Conservation (phyloP, 2,329 filamentous ascomycete genomes). For the Claviceps arundinis region DNA sequence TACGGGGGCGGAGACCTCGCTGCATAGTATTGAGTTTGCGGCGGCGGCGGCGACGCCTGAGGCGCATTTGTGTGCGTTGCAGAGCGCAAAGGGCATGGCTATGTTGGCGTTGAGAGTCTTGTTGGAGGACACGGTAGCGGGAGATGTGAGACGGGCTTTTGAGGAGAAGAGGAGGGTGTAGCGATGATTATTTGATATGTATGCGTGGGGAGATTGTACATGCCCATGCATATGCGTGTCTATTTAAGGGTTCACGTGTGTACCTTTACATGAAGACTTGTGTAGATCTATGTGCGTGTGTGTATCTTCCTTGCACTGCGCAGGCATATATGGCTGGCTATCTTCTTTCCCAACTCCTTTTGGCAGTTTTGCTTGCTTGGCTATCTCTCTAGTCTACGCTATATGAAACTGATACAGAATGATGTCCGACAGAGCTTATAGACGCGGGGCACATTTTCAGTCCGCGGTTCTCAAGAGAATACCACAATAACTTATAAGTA, state of each 20-base stretch:
- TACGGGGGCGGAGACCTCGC: constrained; percentile 19
- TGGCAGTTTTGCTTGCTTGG: too few species aligned
- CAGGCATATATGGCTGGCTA: too few species aligned
- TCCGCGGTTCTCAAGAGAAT: too few species aligned
- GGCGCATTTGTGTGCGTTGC: constrained; percentile 26
- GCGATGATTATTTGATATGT: background rate
- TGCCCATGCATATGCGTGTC: background rate
- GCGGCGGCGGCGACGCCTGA: constrained; percentile 27
- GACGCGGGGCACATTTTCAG: too few species aligned
- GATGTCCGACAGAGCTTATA: too few species aligned
- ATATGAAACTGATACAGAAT: too few species aligned
- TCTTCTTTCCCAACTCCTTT: too few species aligned
- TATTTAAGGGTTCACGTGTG: background rate
- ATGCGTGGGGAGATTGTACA: background rate
- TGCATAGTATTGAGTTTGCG: constrained; percentile 29
- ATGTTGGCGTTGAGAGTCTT: constrained; percentile 20
- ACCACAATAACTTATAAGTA: too few species aligned
- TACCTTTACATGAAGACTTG: too few species aligned
- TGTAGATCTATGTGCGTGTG: too few species aligned
- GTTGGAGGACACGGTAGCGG: constrained; percentile 7
- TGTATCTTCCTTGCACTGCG: too few species aligned
- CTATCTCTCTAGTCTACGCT: too few species aligned
- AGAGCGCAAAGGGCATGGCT: constrained; percentile 32
- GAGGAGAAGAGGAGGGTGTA: background rate
- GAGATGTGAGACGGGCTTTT: constrained; percentile 1